Conservation (phyloP, 495 filamentous ascomycete genomes). For the Neurospora tetrasperma region DNA sequence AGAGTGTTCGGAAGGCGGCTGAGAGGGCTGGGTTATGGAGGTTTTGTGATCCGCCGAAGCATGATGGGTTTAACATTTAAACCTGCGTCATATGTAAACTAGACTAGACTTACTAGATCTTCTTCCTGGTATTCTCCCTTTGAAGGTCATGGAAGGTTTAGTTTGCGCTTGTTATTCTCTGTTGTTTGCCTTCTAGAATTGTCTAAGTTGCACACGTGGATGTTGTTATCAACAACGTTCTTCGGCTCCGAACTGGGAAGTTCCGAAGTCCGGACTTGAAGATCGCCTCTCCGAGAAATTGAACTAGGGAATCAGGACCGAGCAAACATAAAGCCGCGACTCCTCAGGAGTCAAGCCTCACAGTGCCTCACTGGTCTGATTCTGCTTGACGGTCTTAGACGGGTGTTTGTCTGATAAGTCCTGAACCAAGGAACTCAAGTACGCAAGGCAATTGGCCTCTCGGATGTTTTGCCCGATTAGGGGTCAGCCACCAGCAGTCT, state of each 20-base stretch:
- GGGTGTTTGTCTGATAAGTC: not conserved
- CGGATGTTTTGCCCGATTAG: not conserved
- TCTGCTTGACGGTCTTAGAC: not conserved
- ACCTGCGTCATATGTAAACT: too few species aligned
- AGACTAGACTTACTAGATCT: not conserved
- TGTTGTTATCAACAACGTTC: not conserved
- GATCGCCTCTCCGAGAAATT: not conserved
- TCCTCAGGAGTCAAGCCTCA: not conserved
- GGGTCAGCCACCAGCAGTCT: not conserved
- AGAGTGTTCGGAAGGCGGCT: conserved; percentile 49
- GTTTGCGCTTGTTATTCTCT: not conserved
- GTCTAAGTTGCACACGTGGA: not conserved
- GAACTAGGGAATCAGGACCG: not conserved
- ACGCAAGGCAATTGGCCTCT: not conserved
- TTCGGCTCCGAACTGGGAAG: not conserved
- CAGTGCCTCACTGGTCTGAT: not conserved
- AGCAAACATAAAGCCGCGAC: not conserved
- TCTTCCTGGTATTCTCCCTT: not conserved
- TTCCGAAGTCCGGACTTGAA: not conserved
- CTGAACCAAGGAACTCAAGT: not conserved
- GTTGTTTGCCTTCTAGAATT: not conserved
- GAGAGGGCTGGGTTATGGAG: conserved; percentile 62
- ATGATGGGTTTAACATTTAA: conserved; percentile 62
- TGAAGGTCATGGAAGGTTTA: not conserved
- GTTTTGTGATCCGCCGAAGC: conserved; percentile 58